A percentile compares a stretch with the other conserved stretches of the same genome.
Conservation (phyloP, 1,139 yeast species). For the Blastobotrys elegans region DNA sequence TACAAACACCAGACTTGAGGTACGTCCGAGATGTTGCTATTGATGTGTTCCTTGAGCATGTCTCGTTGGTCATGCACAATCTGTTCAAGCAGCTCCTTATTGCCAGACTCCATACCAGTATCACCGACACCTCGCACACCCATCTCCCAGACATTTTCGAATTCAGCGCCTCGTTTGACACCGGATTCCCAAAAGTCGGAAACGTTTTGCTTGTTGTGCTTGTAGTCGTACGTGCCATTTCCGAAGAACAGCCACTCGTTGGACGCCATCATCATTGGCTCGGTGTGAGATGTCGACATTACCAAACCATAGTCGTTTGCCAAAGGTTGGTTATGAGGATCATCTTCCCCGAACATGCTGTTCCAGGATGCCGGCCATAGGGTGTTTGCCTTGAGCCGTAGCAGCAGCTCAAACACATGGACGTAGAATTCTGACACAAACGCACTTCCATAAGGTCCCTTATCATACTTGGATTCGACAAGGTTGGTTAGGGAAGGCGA, state of each 20-base stretch:
- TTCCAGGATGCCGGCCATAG: constrained; percentile 25
- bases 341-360: constrained; percentile 21
- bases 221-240: constrained; percentile 21
- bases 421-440: constrained; percentile 18
- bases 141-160: constrained; percentile 18
- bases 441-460: constrained; percentile 16
- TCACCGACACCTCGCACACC: constrained; percentile 24
- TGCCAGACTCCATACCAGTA: constrained; percentile 17
- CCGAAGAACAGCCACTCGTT: constrained; percentile 23
- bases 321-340: constrained; percentile 16
- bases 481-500: constrained; percentile 19
- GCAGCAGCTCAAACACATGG: constrained; percentile 20
- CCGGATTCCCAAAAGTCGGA: constrained; percentile 19
- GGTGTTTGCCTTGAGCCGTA: constrained; percentile 19
- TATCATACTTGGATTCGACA: constrained; percentile 16
- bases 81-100: constrained; percentile 18
- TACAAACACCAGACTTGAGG: constrained; percentile 24
- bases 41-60: constrained; percentile 13
- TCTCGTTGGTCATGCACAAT: constrained; percentile 18
- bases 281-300: constrained; percentile 23
- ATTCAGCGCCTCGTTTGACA: constrained; percentile 18
- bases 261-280: constrained; percentile 21
- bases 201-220: constrained; percentile 15
- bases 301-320: constrained; percentile 23
- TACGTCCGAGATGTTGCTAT: constrained; percentile 14